Conservation (phyloP, 2,329 filamentous ascomycete genomes). For the Talaromyces atroroseus region DNA sequence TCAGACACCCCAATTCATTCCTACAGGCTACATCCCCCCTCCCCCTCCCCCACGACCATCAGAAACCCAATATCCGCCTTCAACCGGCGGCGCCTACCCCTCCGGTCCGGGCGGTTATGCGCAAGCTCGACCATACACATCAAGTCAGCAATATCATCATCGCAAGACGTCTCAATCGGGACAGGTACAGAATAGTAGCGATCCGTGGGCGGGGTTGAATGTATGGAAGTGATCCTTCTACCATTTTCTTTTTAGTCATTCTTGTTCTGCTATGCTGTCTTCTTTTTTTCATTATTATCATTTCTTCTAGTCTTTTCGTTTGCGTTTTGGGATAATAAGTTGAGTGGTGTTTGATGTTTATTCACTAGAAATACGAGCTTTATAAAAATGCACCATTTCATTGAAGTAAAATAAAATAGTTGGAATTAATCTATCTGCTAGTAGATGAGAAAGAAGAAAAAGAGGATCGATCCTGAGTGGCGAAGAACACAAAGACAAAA, state of each 20-base stretch:
- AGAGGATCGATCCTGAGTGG: neutral
- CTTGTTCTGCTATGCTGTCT: neutral
- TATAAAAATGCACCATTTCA: too few species aligned
- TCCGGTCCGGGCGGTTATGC: slow-evolving; percentile 54
- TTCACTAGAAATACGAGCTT: too few species aligned
- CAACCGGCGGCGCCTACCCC: slow-evolving; percentile 50
- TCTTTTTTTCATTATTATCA: neutral
- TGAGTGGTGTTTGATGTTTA: too few species aligned
- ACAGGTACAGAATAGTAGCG: slow-evolving; percentile 27
- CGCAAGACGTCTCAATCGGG: slow-evolving; percentile 29
- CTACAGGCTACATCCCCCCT: slow-evolving; percentile 61
- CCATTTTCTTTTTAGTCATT: neutral
- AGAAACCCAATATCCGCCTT: slow-evolving; percentile 36
- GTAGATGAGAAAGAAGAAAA: neutral
- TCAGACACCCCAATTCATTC: slow-evolving; percentile 44
- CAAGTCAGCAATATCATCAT: slow-evolving; percentile 33
- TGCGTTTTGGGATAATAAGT: too few species aligned
- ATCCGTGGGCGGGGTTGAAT: slow-evolving; percentile 67
- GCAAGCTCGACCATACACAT: slow-evolving; percentile 39
- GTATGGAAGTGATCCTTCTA: slow-evolving; percentile 56
- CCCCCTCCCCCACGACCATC: slow-evolving; percentile 63
- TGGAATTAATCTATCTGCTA: neutral
- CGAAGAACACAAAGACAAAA: neutral
- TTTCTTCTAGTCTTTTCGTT: too few species aligned
- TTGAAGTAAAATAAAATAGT: neutral